These are phyloP conservation scores for Haberlea rhodopensis DNA, from an alignment of 257 asterid genomes.

Conservation along the genomic window DNA sequence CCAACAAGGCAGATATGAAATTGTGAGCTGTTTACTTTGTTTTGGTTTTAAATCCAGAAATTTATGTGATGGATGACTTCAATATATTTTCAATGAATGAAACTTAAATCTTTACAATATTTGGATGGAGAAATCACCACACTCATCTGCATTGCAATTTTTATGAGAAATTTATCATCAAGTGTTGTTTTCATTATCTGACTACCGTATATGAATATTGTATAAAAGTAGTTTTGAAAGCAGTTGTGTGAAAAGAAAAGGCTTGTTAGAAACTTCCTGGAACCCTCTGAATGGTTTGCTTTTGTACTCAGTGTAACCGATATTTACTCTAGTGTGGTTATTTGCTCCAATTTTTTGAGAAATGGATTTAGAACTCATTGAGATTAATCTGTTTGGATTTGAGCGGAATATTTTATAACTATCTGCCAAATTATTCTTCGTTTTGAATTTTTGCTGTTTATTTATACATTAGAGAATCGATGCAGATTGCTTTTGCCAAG, in stretches of 20 bases:
- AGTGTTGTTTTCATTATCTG: neutral
- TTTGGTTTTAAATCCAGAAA: no score
- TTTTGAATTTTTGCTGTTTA: neutral
- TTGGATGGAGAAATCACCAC: no score
- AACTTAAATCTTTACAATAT: no score
- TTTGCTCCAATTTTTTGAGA: no score
- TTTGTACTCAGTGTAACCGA: no score
- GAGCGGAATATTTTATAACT: neutral
- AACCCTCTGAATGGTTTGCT: no score
- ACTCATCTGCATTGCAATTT: no score
- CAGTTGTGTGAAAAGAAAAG: no score
- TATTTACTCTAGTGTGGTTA: neutral
- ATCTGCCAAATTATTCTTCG: neutral
- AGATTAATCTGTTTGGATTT: conserved; percentile 12
- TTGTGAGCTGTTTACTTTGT: neutral
- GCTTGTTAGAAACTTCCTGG: no score
- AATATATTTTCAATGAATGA: neutral
- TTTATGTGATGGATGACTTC: neutral
- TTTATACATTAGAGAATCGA: neutral
- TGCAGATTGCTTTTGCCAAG: neutral
- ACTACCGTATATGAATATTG: no score
- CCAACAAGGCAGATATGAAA: neutral
- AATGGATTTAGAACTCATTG: no score
- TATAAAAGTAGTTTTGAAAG: neutral
- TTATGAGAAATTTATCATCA: neutral